Conservation (phyloP, 495 filamentous ascomycete species). For the Jackrogersella multiformis region DNA sequence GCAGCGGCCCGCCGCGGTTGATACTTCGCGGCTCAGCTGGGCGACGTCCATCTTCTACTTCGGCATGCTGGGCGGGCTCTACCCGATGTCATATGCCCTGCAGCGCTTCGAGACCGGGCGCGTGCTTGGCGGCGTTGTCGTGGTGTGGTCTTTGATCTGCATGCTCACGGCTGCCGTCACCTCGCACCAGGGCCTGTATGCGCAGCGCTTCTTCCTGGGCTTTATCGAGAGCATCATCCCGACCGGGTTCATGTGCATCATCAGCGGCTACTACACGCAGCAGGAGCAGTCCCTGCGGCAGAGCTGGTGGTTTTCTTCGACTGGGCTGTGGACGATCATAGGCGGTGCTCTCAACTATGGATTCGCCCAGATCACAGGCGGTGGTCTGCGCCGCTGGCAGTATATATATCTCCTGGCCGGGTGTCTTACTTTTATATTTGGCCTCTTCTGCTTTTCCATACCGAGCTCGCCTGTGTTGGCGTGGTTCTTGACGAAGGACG, state of each 20-base stretch:
- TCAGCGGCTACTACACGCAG: slow-evolving; percentile 73
- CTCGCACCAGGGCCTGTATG: slow-evolving; percentile 68
- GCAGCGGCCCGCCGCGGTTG: slow-evolving; percentile 62
- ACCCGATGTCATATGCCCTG: slow-evolving; percentile 74
- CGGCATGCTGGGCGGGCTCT: slow-evolving; percentile 76
- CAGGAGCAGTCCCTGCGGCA: slow-evolving; percentile 72
- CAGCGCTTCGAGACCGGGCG: slow-evolving; percentile 71
- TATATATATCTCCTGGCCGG: slow-evolving; percentile 75
- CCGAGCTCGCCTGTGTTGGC: slow-evolving; percentile 67
- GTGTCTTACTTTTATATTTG: slow-evolving; percentile 69
- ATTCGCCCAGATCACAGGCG: slow-evolving; percentile 70
- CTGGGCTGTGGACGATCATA: slow-evolving; percentile 73
- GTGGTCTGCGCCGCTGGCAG: slow-evolving; percentile 68
- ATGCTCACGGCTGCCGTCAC: slow-evolving; percentile 74
- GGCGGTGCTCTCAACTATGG: slow-evolving; percentile 74
- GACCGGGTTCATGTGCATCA: slow-evolving; percentile 73
- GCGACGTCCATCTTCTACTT: slow-evolving; percentile 84
- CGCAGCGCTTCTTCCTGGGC: slow-evolving; percentile 76
- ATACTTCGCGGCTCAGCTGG: slow-evolving; percentile 74
- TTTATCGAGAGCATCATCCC: slow-evolving; percentile 74
- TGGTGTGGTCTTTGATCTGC: slow-evolving; percentile 73
- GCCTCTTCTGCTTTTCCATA: slow-evolving; percentile 67
- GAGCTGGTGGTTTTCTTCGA: slow-evolving; percentile 74
- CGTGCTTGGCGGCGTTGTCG: slow-evolving; percentile 69
- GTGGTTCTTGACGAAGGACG: slow-evolving; percentile 61